Evolutionary conservation across 106 monocot species (phyloP), one percentile per base, ranked within the genome.

Genomic region (Alisma plantagoaquatica): DNA sequence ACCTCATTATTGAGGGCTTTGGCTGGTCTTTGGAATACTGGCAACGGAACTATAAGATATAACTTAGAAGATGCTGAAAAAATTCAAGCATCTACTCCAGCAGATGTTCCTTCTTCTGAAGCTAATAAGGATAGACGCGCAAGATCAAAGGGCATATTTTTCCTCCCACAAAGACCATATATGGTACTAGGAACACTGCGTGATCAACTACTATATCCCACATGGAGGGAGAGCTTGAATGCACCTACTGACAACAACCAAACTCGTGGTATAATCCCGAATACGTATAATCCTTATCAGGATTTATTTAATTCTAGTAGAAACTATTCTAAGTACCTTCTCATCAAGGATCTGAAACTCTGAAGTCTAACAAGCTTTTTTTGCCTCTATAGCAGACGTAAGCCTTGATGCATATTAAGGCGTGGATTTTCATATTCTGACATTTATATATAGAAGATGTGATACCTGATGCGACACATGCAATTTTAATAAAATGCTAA

Each of bases 1-100:
- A 91, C 90, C 8, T 91, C 90, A 46, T 57, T 91, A n/a, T 77
- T 91, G 61, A 84, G 90, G 60, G 90, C 90, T 51, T 59, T 91
- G 41, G 84, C 90, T 63, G 90, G 90, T 29, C 74, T 91, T 9
- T 91, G 90, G 90, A 67, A 53, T 53, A 69, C 61, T 47, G 90
- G 90, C 50, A 65, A 56, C 17, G 90, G 90, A 25, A 70, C 41
- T 32, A 72, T 91, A 3, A 68, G 69, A 69, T 91, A 64, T 29
- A 75, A 75, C 58, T 45, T 62, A 38, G 47, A 49, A 62, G 68
- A 72, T 56, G 41, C 24, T 33, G 58, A 4, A 23, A 43, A 50
- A 8, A 10, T 29, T 46, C 53, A 46, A 51, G 12, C 15, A 27
- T 42, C 57, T 11, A 15, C 59, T 43, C 41, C 56, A 43, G 54